Conservation (phyloP, 2,329 filamentous ascomycete genomes). For the Fusarium sp. region DNA sequence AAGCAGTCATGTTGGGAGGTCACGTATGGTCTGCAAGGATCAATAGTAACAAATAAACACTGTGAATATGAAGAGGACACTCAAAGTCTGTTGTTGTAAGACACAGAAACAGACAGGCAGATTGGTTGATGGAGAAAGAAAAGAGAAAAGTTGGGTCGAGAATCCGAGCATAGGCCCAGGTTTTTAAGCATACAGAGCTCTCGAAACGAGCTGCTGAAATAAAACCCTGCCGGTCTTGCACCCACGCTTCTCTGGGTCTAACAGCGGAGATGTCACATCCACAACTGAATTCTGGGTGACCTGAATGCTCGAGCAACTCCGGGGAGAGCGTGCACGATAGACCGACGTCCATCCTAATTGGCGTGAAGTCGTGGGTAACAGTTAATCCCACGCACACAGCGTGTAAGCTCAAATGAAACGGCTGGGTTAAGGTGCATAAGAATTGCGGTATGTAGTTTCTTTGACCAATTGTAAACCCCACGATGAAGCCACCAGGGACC, state of each 20-base stretch:
- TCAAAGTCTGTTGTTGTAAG: background rate
- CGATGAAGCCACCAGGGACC: background rate
- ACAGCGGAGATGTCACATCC: conserved; percentile 28
- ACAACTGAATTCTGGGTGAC: background rate
- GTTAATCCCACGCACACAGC: conserved; percentile 13
- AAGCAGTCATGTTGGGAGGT: conserved; percentile 36
- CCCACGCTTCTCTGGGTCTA: conserved; percentile 29
- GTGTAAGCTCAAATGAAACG: conserved; percentile 14
- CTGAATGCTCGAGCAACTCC: background rate
- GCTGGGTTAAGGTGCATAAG: background rate
- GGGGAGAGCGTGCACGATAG: conserved; percentile 3
- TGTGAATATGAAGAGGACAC: background rate
- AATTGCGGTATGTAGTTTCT: conserved; percentile 25
- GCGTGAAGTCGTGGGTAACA: background rate
- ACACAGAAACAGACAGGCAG: background rate
- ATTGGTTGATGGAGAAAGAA: background rate
- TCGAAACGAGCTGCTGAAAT: conserved; percentile 5
- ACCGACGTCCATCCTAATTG: conserved; percentile 17
- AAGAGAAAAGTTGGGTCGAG: background rate
- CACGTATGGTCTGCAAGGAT: conserved; percentile 11
- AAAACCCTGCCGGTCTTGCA: conserved; percentile 14
- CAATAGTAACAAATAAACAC: background rate
- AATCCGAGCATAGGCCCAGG: conserved; percentile 1
- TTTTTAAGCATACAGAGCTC: conserved; percentile 15
- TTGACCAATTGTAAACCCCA: conserved; percentile 27